phyloP scores from a whole-genome alignment of 331 rosid genomes.

The Pyrus hybrid region DNA sequence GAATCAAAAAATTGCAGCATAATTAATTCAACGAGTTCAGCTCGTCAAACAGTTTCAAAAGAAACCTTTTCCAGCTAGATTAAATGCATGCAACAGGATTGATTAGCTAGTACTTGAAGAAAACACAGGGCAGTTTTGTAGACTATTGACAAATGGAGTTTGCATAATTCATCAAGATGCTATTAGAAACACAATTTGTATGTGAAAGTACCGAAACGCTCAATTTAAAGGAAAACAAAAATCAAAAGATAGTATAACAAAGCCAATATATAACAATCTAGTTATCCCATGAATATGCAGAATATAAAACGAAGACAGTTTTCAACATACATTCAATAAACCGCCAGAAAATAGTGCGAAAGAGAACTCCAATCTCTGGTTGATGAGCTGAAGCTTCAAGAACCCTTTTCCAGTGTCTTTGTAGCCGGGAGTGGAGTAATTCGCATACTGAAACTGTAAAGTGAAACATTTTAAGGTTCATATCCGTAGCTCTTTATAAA shows the following conservation, averaged over 20 bases:
- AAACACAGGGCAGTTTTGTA: too few relatives aligned
- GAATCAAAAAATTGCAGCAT: not conserved
- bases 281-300: constrained; percentile 2
- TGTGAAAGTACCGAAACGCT: not conserved
- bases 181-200: not conserved
- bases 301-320: not conserved
- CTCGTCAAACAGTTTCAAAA: too few relatives aligned
- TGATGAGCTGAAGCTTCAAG: constrained; percentile 65
- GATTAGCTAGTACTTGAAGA: too few relatives aligned
- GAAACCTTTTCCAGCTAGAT: too few relatives aligned
- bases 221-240: not conserved
- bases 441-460: constrained; percentile 63
- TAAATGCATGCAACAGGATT: too few relatives aligned
- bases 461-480: not conserved
- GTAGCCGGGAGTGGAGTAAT: constrained; percentile 47
- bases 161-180: not conserved
- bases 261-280: not conserved
- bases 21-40: not conserved
- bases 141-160: too few relatives aligned
- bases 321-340: constrained; percentile 41
- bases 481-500: not conserved
- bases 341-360: constrained; percentile 69
- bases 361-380: constrained; percentile 80
- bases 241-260: not conserved
- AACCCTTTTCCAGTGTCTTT: constrained; percentile 44